phyloP scores from a whole-genome alignment of 306 rosid genomes.

The Herpetospermum pedunculosum region DNA sequence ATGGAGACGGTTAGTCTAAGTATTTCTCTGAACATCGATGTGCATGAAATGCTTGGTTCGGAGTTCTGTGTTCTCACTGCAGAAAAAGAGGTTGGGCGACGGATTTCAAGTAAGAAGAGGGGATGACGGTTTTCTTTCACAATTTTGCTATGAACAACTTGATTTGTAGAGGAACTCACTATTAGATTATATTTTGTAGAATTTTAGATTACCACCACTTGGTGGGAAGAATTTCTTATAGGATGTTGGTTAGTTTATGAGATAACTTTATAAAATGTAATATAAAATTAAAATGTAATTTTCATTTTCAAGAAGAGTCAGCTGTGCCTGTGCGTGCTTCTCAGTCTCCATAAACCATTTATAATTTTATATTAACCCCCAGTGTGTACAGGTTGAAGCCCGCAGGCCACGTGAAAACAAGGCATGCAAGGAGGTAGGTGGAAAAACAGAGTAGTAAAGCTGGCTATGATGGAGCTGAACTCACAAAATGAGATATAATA shows the following conservation, averaged over 20 bases:
- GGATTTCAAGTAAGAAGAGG: slow-evolving; percentile 48
- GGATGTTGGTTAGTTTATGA: neutral
- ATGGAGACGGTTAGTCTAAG: slow-evolving; percentile 47
- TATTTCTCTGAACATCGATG: slow-evolving; percentile 39
- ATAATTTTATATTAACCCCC: too few species aligned
- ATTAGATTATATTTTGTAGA: neutral
- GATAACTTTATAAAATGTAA: neutral
- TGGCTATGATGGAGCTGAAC: too few species aligned
- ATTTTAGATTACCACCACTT: neutral
- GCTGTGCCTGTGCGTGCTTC: too few species aligned
- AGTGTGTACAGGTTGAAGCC: too few species aligned
- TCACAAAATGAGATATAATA: too few species aligned
- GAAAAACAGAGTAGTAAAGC: too few species aligned
- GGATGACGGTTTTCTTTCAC: slow-evolving; percentile 9
- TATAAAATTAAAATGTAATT: too few species aligned
- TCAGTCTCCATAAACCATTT: too few species aligned
- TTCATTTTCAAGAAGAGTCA: too few species aligned
- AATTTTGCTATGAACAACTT: neutral
- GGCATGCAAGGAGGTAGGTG: too few species aligned
- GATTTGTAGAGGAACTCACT: neutral
- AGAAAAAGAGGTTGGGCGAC: slow-evolving; percentile 67
- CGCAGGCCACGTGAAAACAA: too few species aligned
- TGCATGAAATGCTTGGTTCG: slow-evolving; percentile 77
- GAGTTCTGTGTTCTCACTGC: slow-evolving; percentile 77
- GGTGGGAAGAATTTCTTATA: neutral